phyloP scores from a whole-genome alignment of 306 rosid genomes.

The Prunus dulcis region DNA sequence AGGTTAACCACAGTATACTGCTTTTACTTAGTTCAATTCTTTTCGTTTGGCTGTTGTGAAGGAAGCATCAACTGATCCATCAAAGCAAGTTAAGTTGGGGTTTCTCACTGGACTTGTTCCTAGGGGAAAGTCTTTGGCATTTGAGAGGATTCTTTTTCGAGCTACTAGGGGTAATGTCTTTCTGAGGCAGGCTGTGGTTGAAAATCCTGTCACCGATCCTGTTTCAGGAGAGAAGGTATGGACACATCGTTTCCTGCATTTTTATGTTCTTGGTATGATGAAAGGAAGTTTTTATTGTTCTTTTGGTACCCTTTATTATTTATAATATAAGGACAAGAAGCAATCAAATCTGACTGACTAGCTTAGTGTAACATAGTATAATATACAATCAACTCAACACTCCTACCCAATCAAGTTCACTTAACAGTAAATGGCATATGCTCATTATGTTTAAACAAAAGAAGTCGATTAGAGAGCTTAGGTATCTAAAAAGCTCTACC shows the following conservation, averaged over 20 bases:
- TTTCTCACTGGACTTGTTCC: slow-evolving; percentile 56
- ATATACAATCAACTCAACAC: neutral
- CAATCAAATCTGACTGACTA: neutral
- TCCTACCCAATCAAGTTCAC: neutral
- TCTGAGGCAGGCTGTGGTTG: slow-evolving; percentile 44
- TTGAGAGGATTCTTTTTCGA: slow-evolving; percentile 63
- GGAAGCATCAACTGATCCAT: slow-evolving; percentile 65
- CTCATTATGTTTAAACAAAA: neutral
- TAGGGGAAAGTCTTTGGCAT: slow-evolving; percentile 51
- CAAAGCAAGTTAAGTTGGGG: slow-evolving; percentile 55
- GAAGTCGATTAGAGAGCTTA: neutral
- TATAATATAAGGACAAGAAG: neutral
- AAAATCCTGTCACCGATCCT: slow-evolving; percentile 51
- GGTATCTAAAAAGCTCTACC: neutral
- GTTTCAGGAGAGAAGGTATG: slow-evolving; percentile 55
- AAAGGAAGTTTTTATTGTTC: neutral
- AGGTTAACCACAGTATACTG: neutral
- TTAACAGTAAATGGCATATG: neutral
- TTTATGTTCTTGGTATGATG: neutral
- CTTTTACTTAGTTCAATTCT: slow-evolving; percentile 13
- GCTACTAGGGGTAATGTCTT: slow-evolving; percentile 62
- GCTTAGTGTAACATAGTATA: neutral
- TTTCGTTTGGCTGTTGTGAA: slow-evolving; percentile 38
- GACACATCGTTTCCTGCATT: neutral
- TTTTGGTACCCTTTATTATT: neutral